These are phyloP conservation scores for Fagus crenata DNA, from an alignment of 306 rosid genomes.

Conservation along the genomic window DNA sequence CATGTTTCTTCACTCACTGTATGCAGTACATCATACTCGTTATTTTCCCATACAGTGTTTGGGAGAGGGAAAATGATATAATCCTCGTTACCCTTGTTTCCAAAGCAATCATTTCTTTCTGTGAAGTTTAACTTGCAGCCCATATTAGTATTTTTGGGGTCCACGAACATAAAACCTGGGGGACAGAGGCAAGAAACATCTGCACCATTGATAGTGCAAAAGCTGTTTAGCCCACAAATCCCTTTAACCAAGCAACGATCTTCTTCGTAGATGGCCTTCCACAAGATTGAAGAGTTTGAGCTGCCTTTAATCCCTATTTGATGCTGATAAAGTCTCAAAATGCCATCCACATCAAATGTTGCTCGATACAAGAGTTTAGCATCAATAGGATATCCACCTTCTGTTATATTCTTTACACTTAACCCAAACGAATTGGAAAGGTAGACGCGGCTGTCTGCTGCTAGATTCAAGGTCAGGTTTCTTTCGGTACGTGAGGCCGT, in stretches of 20 bases:
- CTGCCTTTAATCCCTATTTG: slow-evolving; percentile 3
- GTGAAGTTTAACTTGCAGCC: slow-evolving; percentile 8
- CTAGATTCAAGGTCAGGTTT: not conserved
- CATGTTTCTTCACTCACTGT: not conserved
- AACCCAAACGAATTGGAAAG: not conserved
- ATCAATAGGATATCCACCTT: not conserved
- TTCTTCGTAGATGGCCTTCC: not conserved
- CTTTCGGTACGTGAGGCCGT: not conserved
- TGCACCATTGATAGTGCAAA: not conserved
- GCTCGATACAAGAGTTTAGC: not conserved
- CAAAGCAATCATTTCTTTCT: not conserved
- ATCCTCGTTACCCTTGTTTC: not conserved
- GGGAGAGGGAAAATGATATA: not conserved
- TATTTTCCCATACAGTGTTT: not conserved
- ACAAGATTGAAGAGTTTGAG: not conserved
- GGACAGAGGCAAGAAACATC: slow-evolving; percentile 5
- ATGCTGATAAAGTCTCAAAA: slow-evolving; percentile 4
- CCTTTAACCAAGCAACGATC: not conserved
- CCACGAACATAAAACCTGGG: slow-evolving; percentile 4
- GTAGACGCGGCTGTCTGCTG: not conserved
- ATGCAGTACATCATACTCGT: not conserved
- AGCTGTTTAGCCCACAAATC: slow-evolving; percentile 7
- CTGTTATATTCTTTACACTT: not conserved
- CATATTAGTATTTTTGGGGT: not conserved
- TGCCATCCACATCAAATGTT: not conserved